phyloP scores from a whole-genome alignment of 2,329 filamentous ascomycete species.

The Ophidiomyces ophidiicola region DNA sequence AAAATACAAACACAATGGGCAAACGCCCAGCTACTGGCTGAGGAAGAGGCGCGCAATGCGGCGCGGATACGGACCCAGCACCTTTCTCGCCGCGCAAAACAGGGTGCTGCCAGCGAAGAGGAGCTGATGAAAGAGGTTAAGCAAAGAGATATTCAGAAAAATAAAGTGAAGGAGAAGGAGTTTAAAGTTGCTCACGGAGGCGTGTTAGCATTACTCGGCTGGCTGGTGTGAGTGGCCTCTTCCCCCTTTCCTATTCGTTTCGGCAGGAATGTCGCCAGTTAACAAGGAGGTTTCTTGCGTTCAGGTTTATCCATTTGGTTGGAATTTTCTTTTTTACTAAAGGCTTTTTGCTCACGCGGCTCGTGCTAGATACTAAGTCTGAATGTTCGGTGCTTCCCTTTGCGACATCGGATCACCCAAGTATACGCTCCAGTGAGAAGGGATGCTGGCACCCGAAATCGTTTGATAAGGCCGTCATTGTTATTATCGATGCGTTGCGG shows the following conservation, averaged over 20 bases:
- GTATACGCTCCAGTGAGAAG: conserved; percentile 34
- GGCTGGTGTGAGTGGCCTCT: conserved; percentile 30
- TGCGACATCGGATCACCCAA: conserved; percentile 25
- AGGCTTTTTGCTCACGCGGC: conserved; percentile 81
- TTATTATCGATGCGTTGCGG: conserved; percentile 83
- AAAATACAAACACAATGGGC: conserved; percentile 18
- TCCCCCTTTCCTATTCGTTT: not conserved
- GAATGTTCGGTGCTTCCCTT: conserved; percentile 58
- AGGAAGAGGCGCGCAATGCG: conserved; percentile 15
- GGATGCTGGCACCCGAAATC: conserved; percentile 96
- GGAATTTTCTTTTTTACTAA: conserved; percentile 89
- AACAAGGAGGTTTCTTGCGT: not conserved
- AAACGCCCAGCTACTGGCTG: conserved; percentile 15
- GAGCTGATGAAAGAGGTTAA: conserved; percentile 18
- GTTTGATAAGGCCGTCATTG: conserved; percentile 80
- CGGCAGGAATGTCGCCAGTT: not conserved
- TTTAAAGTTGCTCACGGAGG: conserved; percentile 31
- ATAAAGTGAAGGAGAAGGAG: conserved; percentile 25
- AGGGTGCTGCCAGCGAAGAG: conserved; percentile 12
- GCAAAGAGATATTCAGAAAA: conserved; percentile 21
- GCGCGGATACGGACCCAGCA: conserved; percentile 3
- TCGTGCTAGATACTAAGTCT: conserved; percentile 66
- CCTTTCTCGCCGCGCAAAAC: conserved; percentile 2
- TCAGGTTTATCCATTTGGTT: conserved; percentile 56
- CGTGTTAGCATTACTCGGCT: conserved; percentile 28